Evolutionary conservation across 148 eudicot species (phyloP), one percentile per base, ranked within the genome.

Genomic region (Polygonum maritimum): DNA sequence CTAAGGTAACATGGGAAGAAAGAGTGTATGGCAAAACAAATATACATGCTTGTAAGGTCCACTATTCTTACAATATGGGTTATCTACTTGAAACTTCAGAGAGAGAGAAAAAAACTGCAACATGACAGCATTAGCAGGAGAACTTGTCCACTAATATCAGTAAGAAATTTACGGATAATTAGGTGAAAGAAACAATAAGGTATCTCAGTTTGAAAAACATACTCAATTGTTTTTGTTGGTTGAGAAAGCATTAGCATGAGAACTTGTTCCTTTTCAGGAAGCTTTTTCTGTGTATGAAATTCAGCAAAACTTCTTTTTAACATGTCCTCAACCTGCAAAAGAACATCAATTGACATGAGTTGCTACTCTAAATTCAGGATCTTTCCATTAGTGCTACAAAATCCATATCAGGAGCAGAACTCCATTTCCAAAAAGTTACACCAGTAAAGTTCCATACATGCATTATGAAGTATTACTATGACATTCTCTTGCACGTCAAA

Each of bases 261-360:
- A 71, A 89, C 89, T 78, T 88, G 92, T 80, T 95, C 90, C 77
- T 86, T 80, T 86, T 95, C 99, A 65, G 99, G 99, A 76, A 95
- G 94, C 75, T 87, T 92, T 87, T 89, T 91, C 87, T 95, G 99
- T 75, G 99, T 84, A 89, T 92, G 98, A 85, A 95, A 95, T 85
- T 95, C 99, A 74, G 98, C 99, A 85, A 95, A 95, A 84, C 99
- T 95, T 88, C 99, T 88, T 87, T 95, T 95, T 79, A 95, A 79
- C 99, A 95, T 95, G 88, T 95, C 99, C 80, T 95, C 99, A 39
- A 95, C 91, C 99, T 95, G 85, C 77, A 86, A 74, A 16, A 11
- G 48, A 70, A 18, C 65, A 41, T 45, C 69, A 48, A 69, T 71
- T 14, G 77, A 48, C 26, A 84, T 57, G 69, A 41, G 8, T 67